Conservation (phyloP, 1,284 basidiomycete species). For the Butyriboletus appendiculatus region DNA sequence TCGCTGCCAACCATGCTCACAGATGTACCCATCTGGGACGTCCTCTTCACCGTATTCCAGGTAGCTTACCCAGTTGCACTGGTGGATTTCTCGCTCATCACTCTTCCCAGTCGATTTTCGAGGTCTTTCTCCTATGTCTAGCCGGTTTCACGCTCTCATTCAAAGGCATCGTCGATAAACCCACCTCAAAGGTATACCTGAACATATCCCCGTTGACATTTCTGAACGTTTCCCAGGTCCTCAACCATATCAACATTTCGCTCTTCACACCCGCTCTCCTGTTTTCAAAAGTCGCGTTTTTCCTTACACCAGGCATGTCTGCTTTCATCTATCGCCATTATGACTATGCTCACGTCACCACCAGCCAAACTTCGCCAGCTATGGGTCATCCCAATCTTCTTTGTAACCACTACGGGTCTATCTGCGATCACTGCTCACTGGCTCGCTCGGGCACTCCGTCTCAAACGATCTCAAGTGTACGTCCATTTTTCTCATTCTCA, state of each 20-base stretch:
- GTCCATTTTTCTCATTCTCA: constrained; percentile 12
- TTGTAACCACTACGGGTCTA: constrained; percentile 67
- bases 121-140: constrained; percentile 86
- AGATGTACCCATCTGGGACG: constrained; percentile 10
- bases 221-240: constrained; percentile 48
- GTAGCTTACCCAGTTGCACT: neutral
- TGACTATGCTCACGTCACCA: neutral
- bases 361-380: constrained; percentile 81
- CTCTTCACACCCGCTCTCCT: constrained; percentile 92
- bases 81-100: constrained; percentile 4
- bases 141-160: constrained; percentile 85
- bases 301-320: constrained; percentile 62
- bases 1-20: neutral
- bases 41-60: constrained; percentile 33
- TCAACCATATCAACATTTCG: constrained; percentile 81
- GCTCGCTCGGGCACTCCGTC: constrained; percentile 50
- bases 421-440: constrained; percentile 59
- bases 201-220: neutral
- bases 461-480: constrained; percentile 65
- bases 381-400: constrained; percentile 90
- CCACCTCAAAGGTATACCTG: constrained; percentile 74
- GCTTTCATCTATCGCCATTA: neutral
- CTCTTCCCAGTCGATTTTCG: constrained; percentile 71
- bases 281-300: constrained; percentile 92
- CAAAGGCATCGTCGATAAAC: constrained; percentile 84